These are phyloP conservation scores for Monilinia fructicola DNA, from an alignment of 2,329 filamentous ascomycete genomes.

Conservation along the genomic window DNA sequence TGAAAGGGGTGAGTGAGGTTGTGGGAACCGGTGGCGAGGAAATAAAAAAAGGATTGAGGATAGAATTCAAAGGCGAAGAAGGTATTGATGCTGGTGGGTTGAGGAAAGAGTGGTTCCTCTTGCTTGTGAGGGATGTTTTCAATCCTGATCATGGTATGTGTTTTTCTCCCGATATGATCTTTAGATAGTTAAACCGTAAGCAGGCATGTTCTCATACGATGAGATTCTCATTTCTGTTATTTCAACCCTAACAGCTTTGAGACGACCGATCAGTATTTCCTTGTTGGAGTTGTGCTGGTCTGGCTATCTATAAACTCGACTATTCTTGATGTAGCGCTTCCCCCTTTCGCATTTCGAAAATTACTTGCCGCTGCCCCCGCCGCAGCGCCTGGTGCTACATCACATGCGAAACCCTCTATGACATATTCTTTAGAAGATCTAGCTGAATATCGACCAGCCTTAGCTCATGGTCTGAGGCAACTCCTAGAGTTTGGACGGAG, in stretches of 20 bases:
- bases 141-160: constrained; percentile 80
- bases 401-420: constrained; percentile 61
- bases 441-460: constrained; percentile 73
- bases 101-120: constrained; percentile 91
- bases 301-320: constrained; percentile 97
- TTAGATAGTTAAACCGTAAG: constrained; percentile 25
- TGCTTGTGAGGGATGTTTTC: constrained; percentile 85
- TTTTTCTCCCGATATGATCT: constrained; percentile 7
- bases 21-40: constrained; percentile 79
- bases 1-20: constrained; percentile 80
- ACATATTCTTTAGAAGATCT: constrained; percentile 78
- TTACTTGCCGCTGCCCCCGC: constrained; percentile 74
- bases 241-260: constrained; percentile 91
- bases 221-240: constrained; percentile 90
- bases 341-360: constrained; percentile 87
- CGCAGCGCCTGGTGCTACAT: constrained; percentile 53
- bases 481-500: constrained; percentile 80
- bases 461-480: constrained; percentile 73
- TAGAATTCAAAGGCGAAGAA: constrained; percentile 85
- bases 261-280: constrained; percentile 86
- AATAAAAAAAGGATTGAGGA: constrained; percentile 84
- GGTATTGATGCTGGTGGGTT: constrained; percentile 87
- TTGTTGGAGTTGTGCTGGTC: constrained; percentile 80
- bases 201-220: constrained; percentile 89
- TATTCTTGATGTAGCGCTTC: constrained; percentile 83